phyloP scores from a whole-genome alignment of 768 basidiomycete genomes.

The Tulasnella sp. region DNA sequence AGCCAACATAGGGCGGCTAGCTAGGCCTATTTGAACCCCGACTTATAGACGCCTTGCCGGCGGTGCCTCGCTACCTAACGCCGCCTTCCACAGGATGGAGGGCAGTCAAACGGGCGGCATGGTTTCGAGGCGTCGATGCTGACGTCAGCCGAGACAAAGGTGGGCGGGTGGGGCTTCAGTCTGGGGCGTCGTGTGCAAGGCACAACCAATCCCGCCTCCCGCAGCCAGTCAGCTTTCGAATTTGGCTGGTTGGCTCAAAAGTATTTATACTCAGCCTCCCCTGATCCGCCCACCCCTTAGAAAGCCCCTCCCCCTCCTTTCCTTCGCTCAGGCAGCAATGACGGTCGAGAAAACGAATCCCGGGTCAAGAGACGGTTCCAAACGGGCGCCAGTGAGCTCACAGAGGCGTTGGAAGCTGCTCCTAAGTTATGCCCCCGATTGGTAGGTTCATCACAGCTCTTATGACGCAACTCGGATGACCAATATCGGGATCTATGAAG shows the following conservation, averaged over 20 bases:
- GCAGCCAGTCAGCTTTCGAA: not conserved
- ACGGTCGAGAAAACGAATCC: not conserved
- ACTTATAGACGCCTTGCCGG: too few relatives aligned
- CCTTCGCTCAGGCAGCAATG: not conserved
- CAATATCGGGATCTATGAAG: conserved; percentile 39
- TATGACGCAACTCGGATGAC: not conserved
- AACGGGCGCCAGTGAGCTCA: not conserved
- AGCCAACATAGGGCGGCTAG: too few relatives aligned
- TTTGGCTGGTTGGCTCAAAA: not conserved
- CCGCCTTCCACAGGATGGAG: too few relatives aligned
- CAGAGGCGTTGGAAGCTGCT: conserved; percentile 41
- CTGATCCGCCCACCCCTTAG: not conserved
- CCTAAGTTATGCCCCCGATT: conserved; percentile 52
- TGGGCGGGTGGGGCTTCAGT: not conserved
- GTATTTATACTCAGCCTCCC: not conserved
- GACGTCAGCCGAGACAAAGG: not conserved
- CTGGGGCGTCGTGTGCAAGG: not conserved
- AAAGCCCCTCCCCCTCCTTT: not conserved
- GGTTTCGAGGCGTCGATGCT: not conserved
- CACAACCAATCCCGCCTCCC: not conserved
- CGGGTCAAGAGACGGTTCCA: not conserved
- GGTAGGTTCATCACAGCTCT: conserved; percentile 44
- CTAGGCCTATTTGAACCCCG: too few relatives aligned
- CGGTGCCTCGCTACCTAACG: too few relatives aligned
- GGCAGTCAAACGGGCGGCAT: too few relatives aligned